Evolutionary conservation across 2,329 filamentous ascomycete genomes (phyloP), one percentile per base, ranked within the genome.

Genomic region (Fusarium zealandicum): DNA sequence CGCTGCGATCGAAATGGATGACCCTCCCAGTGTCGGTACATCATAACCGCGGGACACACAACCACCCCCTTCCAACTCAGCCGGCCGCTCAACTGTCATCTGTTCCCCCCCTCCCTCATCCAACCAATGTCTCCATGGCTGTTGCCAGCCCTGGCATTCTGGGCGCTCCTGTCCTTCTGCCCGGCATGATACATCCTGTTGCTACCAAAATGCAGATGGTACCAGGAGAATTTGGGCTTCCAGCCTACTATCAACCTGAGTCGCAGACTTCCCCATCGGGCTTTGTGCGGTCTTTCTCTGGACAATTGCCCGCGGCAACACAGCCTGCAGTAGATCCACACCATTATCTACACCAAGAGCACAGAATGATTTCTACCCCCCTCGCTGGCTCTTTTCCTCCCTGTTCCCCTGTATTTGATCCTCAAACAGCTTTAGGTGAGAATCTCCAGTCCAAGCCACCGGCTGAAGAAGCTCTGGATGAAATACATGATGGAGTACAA

Each of bases 1-100:
- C 65, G 6, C 36, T 68, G 39, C 61, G 70, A 20, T 74, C 71
- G 2, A 75, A 73, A 51, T 75, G 73, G 73, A 50, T 50, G 22
- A 33, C 41, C 10, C 36, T 51, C 9, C 38, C 43, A 1, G 20
- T 17, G 7, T 20, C 20, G 11, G 44, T 42, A 36, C 36, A 39
- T 7, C 6, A 40, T 5, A 22, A 35, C 9, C 20, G 38, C 7
- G 38, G 50, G 14, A 42, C 47, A 11, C 42, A 50, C 13, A 45
- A 31, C 7, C 52, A 46, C 2, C 51, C 38, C 14, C n/a, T n/a
- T 13, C 11, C 28, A 30, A 16, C 43, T n/a, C 38, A 37, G 45
- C 36, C 36, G 22, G 22, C 25, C 18, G 41, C 20, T 27, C 54
- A 56, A 22, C n/a, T 39, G 6, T 11, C 51, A 16, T 16, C 42